Evolutionary conservation across 805 yeast genomes (phyloP), one percentile per base, ranked within the genome.

Genomic region (Lipomyces sp.): DNA sequence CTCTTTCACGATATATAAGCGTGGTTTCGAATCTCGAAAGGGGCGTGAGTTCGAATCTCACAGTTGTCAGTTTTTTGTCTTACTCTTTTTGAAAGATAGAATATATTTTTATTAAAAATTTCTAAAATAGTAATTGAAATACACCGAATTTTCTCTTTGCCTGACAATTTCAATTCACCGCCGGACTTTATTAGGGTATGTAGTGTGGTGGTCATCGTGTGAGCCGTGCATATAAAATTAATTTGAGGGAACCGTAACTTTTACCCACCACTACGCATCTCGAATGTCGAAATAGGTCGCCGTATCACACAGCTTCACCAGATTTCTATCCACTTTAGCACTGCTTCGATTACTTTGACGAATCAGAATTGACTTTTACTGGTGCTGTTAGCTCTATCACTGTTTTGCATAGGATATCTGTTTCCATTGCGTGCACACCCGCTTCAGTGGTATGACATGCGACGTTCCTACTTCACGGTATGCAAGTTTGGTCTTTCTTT

Each of bases 11-110:
- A 31, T 44, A 6, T 26, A n/a, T 26, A 43, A 14, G 19, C 49
- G 58, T 54, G 57, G 58, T 55, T 54, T 54, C 58, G 57, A 53
- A 53, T 53, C 57, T 53, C 55, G 57, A 49, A 53, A 53, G 57
- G 53, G 57, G 55, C 55, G 57, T 53, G 57, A 53, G 57, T 50
- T 53, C 57, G 55, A 53, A 53, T 50, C 55, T 53, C 58, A 50
- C 57, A 47, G 51, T 47, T 54, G 49, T 52, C 58, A 54, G 7
- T 13, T 43, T 52, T 53, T 47, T 52, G 45, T 29, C 16, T 16
- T 26, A 19, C n/a, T 38, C 5, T 19, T 32, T 22, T 32, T 24
- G 14, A 24, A 4, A 26, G 10, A 7, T 24, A 3, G 19, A 24
- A 11, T 11, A 38, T 4, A 16, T 8, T 23, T 13, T 4, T 6